These are phyloP conservation scores for Claviceps capensis DNA, from an alignment of 2,329 filamentous ascomycete species.

Conservation along the genomic window DNA sequence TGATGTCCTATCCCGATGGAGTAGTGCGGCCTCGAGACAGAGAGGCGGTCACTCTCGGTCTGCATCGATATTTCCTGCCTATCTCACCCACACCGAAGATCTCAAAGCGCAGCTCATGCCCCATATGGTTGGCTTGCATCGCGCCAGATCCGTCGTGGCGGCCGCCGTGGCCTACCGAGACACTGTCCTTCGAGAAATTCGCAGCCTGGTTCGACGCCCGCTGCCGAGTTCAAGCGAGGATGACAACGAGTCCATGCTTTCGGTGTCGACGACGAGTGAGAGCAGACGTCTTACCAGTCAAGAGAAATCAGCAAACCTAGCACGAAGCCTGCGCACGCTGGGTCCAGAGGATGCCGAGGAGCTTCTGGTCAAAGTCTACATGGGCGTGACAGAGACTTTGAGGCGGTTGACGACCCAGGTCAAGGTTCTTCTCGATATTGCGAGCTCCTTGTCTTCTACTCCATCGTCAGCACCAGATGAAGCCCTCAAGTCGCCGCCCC, in stretches of 20 bases:
- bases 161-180: conserved; percentile 80
- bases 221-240: conserved; percentile 90
- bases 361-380: conserved; percentile 71
- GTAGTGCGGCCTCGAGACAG: conserved; percentile 57
- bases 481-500: conserved; percentile 29
- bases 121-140: conserved; percentile 65
- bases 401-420: conserved; percentile 78
- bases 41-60: conserved; percentile 54
- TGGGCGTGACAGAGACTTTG: conserved; percentile 74
- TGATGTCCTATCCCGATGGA: conserved; percentile 77
- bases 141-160: conserved; percentile 63
- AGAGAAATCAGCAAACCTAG: conserved; percentile 79
- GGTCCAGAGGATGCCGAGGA: conserved; percentile 76
- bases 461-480: conserved; percentile 22
- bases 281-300: conserved; percentile 61
- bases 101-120: conserved; percentile 58
- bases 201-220: conserved; percentile 68
- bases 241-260: conserved; percentile 81
- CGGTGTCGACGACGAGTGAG: conserved; percentile 60
- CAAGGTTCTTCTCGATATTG: conserved; percentile 89
- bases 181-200: conserved; percentile 71
- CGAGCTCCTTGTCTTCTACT: conserved; percentile 50
- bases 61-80: conserved; percentile 60
- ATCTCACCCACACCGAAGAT: conserved; percentile 57
- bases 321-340: conserved; percentile 73